A percentile compares a stretch with the other conserved stretches of the same genome.
These are phyloP conservation scores for Knufia fluminis DNA, from an alignment of 2,329 filamentous ascomycete genomes.

Conservation along the genomic window DNA sequence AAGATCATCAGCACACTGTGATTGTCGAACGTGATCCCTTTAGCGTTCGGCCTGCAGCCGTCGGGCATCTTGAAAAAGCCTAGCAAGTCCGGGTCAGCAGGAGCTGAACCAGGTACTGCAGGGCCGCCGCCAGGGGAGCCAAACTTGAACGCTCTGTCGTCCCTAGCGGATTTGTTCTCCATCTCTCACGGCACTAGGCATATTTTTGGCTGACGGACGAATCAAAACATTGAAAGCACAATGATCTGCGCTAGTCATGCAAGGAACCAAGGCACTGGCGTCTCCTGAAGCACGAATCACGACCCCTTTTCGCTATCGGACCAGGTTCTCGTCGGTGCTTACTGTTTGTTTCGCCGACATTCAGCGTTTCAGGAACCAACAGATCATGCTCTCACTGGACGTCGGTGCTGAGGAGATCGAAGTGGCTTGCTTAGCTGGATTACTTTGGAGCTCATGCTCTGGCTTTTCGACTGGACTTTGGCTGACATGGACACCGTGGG, in stretches of 20 bases:
- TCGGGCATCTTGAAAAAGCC: neutral
- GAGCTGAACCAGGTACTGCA: neutral
- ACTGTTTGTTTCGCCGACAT: constrained; percentile 3
- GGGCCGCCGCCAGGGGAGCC: no score
- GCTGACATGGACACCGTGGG: neutral
- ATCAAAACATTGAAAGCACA: no score
- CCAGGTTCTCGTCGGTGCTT: constrained; percentile 5
- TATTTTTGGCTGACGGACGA: no score
- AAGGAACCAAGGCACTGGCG: constrained; percentile 3
- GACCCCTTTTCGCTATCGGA: neutral
- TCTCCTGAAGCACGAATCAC: constrained; percentile 4
- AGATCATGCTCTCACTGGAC: constrained; percentile 1
- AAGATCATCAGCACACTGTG: neutral
- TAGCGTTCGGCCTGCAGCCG: neutral
- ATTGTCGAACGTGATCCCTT: neutral
- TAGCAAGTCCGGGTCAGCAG: neutral
- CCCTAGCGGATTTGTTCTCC: neutral
- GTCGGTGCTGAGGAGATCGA: neutral
- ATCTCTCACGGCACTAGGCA: no score
- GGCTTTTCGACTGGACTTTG: neutral
- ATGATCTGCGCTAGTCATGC: constrained; percentile 6
- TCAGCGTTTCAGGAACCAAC: constrained; percentile 5
- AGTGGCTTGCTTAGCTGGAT: constrained; percentile 1
- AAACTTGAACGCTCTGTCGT: neutral
- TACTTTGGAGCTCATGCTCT: neutral